Evolutionary conservation across 108 stramenopile species (phyloP), one percentile per base, ranked within the genome.

Genomic region (Skeletonema grethae): DNA sequence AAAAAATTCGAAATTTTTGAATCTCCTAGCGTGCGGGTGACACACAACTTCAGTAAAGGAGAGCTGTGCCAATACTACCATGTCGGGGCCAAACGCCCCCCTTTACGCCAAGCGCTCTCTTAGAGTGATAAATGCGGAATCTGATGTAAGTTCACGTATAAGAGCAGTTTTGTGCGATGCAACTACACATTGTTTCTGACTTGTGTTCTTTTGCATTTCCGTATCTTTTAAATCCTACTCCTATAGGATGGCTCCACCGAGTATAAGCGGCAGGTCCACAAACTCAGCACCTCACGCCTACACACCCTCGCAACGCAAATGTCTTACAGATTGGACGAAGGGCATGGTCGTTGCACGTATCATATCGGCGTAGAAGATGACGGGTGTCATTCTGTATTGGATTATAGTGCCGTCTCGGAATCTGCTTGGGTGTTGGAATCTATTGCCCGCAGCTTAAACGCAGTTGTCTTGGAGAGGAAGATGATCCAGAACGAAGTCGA

Each of bases 281-380:
- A 61, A 32, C 74, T 86, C 9, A 75, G 86, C 53, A 50, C 86
- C 15, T 57, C 73, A 22, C 89, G 93, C 7, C 72, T 94, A 34
- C 90, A 89, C 12, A 88, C 90, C 5, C 80, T 94, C 35, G 88
- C 89, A 16, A 94, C 93, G 1, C 93, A 94, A 76, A 90, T 94
- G 90, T 89, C 88, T 15, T 94, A 79, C 73, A 87, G 93, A 13
- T 58, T 94, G 34, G 93, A 94, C 48, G 86, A 91, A 61, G 93
- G 90, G 4, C 65, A 75, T 46, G 94, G 94, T n/a, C 31, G 53
- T 28, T 89, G 90, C 71, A 66, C 74, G 20, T 95, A 95, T 69
- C 85, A 81, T 25, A 82, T 95, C 35, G 87, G 87, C 11, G 91
- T 95, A 4, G 94, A 95, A 77, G 94, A 95, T 53, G 85, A 93